Percentiles rank a stretch among this genome's conserved stretches.
Conservation (phyloP, 2,329 filamentous ascomycete genomes). For the Curvularia hawaiiensis region DNA sequence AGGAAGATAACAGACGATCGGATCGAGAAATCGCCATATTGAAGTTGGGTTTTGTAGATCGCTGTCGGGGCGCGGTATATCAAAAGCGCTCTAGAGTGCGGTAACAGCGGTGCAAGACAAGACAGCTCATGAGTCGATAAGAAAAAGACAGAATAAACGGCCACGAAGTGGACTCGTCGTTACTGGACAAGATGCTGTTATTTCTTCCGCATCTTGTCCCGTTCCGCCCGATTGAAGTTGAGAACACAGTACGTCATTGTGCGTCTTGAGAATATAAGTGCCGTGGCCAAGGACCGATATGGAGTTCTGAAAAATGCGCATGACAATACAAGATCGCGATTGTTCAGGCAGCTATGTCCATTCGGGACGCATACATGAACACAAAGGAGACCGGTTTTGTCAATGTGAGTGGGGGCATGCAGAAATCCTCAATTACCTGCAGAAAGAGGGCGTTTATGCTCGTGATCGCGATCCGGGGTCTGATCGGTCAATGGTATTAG, state of each 20-base stretch:
- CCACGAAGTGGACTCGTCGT: background rate
- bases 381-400: background rate
- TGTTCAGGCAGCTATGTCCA: background rate
- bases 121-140: background rate
- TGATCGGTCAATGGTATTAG: constrained; percentile 7
- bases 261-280: background rate
- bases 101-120: background rate
- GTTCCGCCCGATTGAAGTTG: constrained; percentile 1
- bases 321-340: constrained; percentile 2
- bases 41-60: background rate
- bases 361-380: constrained; percentile 2
- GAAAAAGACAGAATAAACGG: background rate
- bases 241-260: background rate
- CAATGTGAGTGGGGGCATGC: constrained; percentile 11
- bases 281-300: constrained; percentile 1
- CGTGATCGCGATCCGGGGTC: constrained; percentile 5
- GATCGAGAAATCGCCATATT: background rate
- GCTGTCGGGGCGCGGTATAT: background rate
- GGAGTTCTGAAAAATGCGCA: constrained; percentile 10
- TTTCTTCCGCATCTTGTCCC: background rate
- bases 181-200: background rate
- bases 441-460: constrained; percentile 6
- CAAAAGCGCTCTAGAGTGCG: background rate
- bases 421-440: constrained; percentile 4
- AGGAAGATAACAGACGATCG: background rate